Percentiles rank a stretch among this genome's conserved stretches.
Conservation (phyloP, 805 yeast genomes). For the Metschnikowia rubicola region DNA sequence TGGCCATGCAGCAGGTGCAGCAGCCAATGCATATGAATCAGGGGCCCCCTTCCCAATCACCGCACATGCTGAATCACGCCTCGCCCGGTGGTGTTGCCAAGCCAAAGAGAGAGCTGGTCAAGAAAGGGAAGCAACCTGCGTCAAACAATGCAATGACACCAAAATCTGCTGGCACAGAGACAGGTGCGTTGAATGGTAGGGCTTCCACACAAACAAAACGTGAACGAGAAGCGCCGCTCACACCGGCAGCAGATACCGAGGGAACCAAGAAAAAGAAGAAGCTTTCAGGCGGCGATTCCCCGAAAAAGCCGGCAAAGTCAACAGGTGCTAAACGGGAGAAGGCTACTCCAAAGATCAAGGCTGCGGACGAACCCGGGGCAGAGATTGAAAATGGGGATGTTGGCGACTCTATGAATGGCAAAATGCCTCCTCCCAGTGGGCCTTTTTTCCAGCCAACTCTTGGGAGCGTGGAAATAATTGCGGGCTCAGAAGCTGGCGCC, state of each 20-base stretch:
- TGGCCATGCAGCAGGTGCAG: constrained; percentile 10
- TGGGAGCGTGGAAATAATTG: constrained; percentile 31
- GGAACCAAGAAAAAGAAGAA: constrained; percentile 31
- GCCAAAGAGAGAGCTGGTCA: constrained; percentile 31
- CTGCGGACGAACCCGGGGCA: constrained; percentile 15
- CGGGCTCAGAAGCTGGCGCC: constrained; percentile 6
- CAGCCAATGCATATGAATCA: constrained; percentile 14
- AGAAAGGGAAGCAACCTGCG: constrained; percentile 32
- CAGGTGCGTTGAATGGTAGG: constrained; percentile 6
- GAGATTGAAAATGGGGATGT: not conserved
- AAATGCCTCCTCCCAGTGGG: constrained; percentile 26
- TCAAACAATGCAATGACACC: constrained; percentile 17
- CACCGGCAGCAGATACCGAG: constrained; percentile 40
- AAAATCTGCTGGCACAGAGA: constrained; percentile 15
- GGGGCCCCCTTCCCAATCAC: constrained; percentile 31
- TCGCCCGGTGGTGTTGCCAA: constrained; percentile 28
- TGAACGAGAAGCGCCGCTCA: constrained; percentile 37
- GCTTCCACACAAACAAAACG: constrained; percentile 27
- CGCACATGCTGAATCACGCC: constrained; percentile 32
- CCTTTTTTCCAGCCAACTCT: constrained; percentile 20
- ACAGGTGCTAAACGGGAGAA: constrained; percentile 28
- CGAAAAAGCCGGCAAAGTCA: constrained; percentile 24
- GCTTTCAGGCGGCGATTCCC: constrained; percentile 27
- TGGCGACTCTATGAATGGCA: constrained; percentile 1
- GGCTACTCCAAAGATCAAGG: constrained; percentile 19